phyloP scores from a whole-genome alignment of 352 stramenopile species.

The Phytopythium kandeliae region DNA sequence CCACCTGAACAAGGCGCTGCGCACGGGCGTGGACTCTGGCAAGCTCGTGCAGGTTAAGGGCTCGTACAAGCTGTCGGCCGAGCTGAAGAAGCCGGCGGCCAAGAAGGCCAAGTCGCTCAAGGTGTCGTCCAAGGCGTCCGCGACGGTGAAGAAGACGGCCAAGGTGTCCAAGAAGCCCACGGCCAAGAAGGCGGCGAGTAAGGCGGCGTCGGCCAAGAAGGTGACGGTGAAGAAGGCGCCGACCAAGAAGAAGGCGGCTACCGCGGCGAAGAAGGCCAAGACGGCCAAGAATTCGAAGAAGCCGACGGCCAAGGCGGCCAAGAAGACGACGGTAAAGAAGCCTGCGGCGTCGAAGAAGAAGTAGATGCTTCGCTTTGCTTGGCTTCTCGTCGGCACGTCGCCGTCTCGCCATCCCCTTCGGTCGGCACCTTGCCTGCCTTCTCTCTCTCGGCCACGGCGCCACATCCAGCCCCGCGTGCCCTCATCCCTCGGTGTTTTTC shows the following conservation, averaged over 20 bases:
- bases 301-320: conserved; percentile 15
- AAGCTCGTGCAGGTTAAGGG: conserved; percentile 87
- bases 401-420: no score
- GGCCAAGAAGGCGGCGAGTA: conserved; percentile 34
- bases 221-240: conserved; percentile 52
- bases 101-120: conserved; percentile 60
- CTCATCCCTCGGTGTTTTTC: conserved; percentile 80
- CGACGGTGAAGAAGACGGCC: conserved; percentile 41
- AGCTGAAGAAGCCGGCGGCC: conserved; percentile 57
- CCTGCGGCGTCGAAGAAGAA: conserved; percentile 36
- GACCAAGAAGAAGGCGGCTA: conserved; percentile 48
- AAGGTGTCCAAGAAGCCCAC: conserved; percentile 43
- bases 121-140: conserved; percentile 41
- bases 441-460: conserved; percentile 6
- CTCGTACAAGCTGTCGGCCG: conserved; percentile 72
- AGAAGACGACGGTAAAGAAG: conserved; percentile 51
- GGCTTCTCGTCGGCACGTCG: no score
- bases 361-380: conserved; percentile 25
- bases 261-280: conserved; percentile 32
- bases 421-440: no score
- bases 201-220: conserved; percentile 45
- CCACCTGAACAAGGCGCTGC: conserved; percentile 88
- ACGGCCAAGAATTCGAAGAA: conserved; percentile 34
- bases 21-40: conserved; percentile 79
- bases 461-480: conserved; percentile 2